phyloP scores from a whole-genome alignment of 2,329 filamentous ascomycete species.

The Aspergillus floridensis region DNA sequence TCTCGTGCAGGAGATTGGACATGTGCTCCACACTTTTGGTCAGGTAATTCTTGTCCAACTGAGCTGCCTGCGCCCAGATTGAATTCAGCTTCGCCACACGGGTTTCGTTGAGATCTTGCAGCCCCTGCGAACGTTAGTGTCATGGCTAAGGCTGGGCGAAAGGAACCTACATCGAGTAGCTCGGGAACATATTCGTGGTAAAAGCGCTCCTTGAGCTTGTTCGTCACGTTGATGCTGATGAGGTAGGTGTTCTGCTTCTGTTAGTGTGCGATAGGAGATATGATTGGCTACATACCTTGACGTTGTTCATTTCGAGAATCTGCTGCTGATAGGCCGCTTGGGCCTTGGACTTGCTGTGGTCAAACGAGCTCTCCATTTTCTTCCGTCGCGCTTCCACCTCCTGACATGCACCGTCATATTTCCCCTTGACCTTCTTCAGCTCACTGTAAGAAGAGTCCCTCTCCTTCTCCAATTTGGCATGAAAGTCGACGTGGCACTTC shows the following conservation, averaged over 20 bases:
- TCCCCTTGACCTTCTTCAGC: slow-evolving; percentile 83
- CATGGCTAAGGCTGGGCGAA: background rate
- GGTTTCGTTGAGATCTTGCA: slow-evolving; percentile 92
- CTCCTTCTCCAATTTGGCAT: slow-evolving; percentile 83
- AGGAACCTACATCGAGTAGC: slow-evolving; percentile 69
- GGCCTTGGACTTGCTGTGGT: slow-evolving; percentile 80
- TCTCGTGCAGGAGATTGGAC: slow-evolving; percentile 72
- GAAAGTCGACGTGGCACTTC: slow-evolving; percentile 86
- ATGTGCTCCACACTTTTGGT: slow-evolving; percentile 70
- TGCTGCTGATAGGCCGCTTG: slow-evolving; percentile 91
- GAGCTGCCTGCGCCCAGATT: slow-evolving; percentile 77
- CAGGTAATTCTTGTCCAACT: slow-evolving; percentile 77
- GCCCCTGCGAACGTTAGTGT: slow-evolving; percentile 43
- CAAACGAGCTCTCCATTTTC: slow-evolving; percentile 91
- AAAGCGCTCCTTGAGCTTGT: slow-evolving; percentile 96
- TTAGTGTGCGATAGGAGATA: slow-evolving; percentile 22
- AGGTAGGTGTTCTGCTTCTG: slow-evolving; percentile 78
- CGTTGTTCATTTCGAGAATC: slow-evolving; percentile 90
- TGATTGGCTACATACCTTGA: slow-evolving; percentile 54
- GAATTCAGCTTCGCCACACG: slow-evolving; percentile 78
- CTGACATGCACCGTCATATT: slow-evolving; percentile 90
- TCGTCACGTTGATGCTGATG: slow-evolving; percentile 92
- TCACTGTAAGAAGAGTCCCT: slow-evolving; percentile 80
- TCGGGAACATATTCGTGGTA: slow-evolving; percentile 97
- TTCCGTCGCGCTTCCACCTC: slow-evolving; percentile 93